A percentile compares a stretch with the other conserved stretches of the same genome.
Conservation (phyloP, 2,329 filamentous ascomycete genomes). For the Gnomoniopsis sp. region DNA sequence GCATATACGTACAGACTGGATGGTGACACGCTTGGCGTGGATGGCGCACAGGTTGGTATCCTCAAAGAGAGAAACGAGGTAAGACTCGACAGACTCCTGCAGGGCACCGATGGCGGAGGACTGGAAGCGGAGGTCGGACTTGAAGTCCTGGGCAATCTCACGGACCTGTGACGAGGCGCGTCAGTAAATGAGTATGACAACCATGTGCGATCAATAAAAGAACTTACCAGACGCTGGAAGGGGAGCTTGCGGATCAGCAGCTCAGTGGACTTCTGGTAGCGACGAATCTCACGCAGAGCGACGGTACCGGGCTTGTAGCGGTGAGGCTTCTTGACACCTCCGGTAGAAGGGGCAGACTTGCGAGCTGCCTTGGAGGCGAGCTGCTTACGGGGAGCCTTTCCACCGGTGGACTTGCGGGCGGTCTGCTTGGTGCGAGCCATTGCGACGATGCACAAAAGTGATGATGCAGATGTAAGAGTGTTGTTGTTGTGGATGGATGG, state of each 20-base stretch:
- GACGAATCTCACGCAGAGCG: constrained; percentile 96
- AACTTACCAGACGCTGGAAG: constrained; percentile 83
- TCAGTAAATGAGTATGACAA: constrained; percentile 19
- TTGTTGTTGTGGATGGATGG: constrained; percentile 25
- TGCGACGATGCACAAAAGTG: constrained; percentile 33
- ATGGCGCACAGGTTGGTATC: constrained; percentile 98
- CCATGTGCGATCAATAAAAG: neutral
- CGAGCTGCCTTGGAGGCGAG: constrained; percentile 98
- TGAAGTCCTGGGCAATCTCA: constrained; percentile 96
- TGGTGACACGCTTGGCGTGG: constrained; percentile 98
- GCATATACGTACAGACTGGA: constrained; percentile 61
- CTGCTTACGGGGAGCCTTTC: constrained; percentile 87
- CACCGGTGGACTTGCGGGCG: constrained; percentile 74
- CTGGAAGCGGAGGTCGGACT: constrained; percentile 95
- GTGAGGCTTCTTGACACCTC: constrained; percentile 95
- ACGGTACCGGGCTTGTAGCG: constrained; percentile 89
- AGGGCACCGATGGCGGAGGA: constrained; percentile 95
- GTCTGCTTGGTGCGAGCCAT: constrained; percentile 67
- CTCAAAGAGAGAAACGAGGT: constrained; percentile 96
- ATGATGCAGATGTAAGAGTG: constrained; percentile 27
- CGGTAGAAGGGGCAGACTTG: constrained; percentile 96
- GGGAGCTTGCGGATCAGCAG: constrained; percentile 95
- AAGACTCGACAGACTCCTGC: constrained; percentile 98
- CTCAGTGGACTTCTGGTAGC: constrained; percentile 97
- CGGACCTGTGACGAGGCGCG: constrained; percentile 54